Percentiles rank a stretch among this genome's conserved stretches.
Conservation (phyloP, 768 basidiomycete species). For the Podaxis sp. region DNA sequence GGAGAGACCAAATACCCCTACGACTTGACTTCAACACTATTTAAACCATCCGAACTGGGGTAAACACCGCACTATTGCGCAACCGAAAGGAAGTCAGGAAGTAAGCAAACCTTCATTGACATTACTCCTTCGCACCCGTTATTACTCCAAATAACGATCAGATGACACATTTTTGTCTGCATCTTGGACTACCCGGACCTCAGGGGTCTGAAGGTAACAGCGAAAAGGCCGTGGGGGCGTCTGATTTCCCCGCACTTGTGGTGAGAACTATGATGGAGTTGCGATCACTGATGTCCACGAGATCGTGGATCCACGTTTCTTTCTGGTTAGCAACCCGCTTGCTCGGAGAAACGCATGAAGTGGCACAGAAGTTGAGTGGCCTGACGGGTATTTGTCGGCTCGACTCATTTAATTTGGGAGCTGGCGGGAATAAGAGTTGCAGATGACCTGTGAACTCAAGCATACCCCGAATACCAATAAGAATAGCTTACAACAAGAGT, state of each 20-base stretch:
- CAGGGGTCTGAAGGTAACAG: not conserved
- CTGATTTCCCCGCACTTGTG: constrained; percentile 6
- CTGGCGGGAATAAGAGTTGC: not conserved
- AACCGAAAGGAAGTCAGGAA: not conserved
- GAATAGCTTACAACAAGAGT: not conserved
- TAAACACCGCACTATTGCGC: constrained; percentile 6
- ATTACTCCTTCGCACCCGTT: not conserved
- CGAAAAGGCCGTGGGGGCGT: not conserved
- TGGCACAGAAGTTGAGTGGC: not conserved
- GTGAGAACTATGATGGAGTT: not conserved
- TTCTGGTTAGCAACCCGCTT: not conserved
- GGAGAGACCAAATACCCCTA: not conserved
- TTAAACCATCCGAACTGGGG: not conserved
- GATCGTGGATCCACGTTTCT: not conserved
- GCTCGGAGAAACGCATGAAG: constrained; percentile 6
- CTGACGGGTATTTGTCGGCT: not conserved
- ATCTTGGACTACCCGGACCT: not conserved
- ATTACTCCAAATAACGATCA: not conserved
- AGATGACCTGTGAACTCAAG: not conserved
- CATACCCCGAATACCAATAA: not conserved
- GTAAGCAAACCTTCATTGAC: not conserved
- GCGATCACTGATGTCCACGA: constrained; percentile 4
- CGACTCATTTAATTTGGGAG: not conserved
- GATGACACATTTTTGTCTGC: not conserved
- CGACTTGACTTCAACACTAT: not conserved